Percentiles rank a stretch among this genome's conserved stretches.
These are phyloP conservation scores for Pharus latifolius DNA, from an alignment of 176 grass and related monocot species.

Conservation along the genomic window DNA sequence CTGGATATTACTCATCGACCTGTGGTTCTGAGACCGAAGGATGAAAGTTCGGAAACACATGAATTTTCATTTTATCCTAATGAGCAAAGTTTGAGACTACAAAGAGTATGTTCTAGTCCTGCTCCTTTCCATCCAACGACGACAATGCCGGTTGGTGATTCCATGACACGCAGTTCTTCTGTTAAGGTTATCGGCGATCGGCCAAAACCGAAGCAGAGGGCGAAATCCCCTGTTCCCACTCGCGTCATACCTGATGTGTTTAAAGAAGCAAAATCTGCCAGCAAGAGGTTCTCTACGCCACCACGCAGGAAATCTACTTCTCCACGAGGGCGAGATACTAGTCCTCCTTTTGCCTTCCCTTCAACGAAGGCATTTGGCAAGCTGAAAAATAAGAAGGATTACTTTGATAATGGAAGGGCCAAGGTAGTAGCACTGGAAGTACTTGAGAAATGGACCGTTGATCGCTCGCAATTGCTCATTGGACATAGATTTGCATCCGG, in stretches of 20 bases:
- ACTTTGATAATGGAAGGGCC: slow-evolving; percentile 27
- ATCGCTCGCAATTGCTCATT: slow-evolving; percentile 61
- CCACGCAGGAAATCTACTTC: slow-evolving; percentile 37
- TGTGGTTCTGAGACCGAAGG: neutral
- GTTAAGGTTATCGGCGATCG: neutral
- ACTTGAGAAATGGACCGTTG: slow-evolving; percentile 40
- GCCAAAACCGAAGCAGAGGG: slow-evolving; percentile 28
- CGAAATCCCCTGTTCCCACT: slow-evolving; percentile 47
- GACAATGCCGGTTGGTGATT: neutral
- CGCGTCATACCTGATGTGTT: slow-evolving; percentile 49
- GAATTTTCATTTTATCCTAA: slow-evolving; percentile 55
- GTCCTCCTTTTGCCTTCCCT: neutral
- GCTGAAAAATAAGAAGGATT: slow-evolving; percentile 45
- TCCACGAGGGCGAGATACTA: neutral
- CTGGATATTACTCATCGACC: neutral
- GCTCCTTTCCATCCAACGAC: slow-evolving; percentile 20
- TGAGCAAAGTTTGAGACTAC: slow-evolving; percentile 14
- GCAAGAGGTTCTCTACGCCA: slow-evolving; percentile 67
- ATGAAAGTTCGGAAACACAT: neutral
- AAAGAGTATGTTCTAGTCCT: slow-evolving; percentile 29
- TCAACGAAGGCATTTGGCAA: slow-evolving; percentile 11
- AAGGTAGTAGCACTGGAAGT: slow-evolving; percentile 40
- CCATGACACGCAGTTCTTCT: neutral
- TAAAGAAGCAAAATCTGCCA: slow-evolving; percentile 51
- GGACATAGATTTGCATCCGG: slow-evolving; percentile 67